Conservation (phyloP, 192 early-diverging fungal species). For the Backusella morwellensis region DNA sequence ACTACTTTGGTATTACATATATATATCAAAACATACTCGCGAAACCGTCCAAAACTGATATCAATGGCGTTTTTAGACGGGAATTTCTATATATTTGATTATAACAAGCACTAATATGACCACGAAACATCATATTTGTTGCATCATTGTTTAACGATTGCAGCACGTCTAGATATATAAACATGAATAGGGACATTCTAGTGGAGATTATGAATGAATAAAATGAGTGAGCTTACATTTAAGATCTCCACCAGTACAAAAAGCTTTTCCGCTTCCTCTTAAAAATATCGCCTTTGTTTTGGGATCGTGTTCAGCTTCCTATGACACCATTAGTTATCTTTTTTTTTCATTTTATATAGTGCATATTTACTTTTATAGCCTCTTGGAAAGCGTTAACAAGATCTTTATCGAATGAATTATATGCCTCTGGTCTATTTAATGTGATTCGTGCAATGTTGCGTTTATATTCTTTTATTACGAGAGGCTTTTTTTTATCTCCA, state of each 20-base stretch:
- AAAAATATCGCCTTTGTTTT: conserved; percentile 77
- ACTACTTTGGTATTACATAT: no score
- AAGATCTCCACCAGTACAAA: conserved; percentile 93
- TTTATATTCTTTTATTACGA: neutral
- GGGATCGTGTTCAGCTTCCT: neutral
- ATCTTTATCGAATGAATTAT: neutral
- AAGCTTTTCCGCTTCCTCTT: conserved; percentile 66
- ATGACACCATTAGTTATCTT: neutral
- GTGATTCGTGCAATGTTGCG: neutral
- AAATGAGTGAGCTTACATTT: conserved; percentile 30
- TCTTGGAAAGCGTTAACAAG: neutral
- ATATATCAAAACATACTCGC: conserved; percentile 52
- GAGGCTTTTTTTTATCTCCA: neutral
- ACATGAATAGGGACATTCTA: neutral
- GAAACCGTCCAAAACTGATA: conserved; percentile 85
- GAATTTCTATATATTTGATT: conserved; percentile 88
- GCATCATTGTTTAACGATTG: neutral
- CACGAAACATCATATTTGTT: neutral
- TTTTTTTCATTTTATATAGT: neutral
- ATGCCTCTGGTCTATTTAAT: neutral
- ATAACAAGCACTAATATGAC: conserved; percentile 62
- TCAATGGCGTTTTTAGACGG: conserved; percentile 80
- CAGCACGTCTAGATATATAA: neutral
- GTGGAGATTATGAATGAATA: neutral
- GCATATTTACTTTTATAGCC: neutral